phyloP scores from a whole-genome alignment of 2,329 filamentous ascomycete species.

The Lachnellula occidentalis region DNA sequence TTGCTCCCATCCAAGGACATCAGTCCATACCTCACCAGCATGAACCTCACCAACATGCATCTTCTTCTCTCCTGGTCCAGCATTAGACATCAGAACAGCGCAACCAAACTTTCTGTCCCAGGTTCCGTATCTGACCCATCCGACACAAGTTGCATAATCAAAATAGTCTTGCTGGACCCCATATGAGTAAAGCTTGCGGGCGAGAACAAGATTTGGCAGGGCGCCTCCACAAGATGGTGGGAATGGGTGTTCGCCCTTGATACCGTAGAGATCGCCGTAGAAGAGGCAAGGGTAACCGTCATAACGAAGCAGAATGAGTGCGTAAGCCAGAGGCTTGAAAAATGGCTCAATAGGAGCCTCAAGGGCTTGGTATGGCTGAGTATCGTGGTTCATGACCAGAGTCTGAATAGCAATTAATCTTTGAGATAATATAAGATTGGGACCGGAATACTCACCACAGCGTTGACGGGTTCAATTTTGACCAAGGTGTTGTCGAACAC shows the following conservation, averaged over 20 bases:
- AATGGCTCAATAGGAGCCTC: slow-evolving; percentile 56
- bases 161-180: slow-evolving; percentile 61
- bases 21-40: slow-evolving; percentile 57
- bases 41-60: slow-evolving; percentile 59
- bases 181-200: slow-evolving; percentile 61
- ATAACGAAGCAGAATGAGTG: slow-evolving; percentile 61
- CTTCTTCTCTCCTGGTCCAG: slow-evolving; percentile 42
- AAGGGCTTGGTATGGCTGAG: slow-evolving; percentile 57
- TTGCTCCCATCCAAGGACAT: slow-evolving; percentile 51
- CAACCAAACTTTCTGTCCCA: slow-evolving; percentile 44
- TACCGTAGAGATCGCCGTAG: slow-evolving; percentile 65
- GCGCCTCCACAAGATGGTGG: slow-evolving; percentile 47
- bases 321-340: slow-evolving; percentile 68
- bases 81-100: slow-evolving; percentile 53
- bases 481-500: slow-evolving; percentile 60
- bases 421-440: neutral
- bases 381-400: slow-evolving; percentile 69
- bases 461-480: slow-evolving; percentile 44
- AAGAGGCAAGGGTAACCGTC: slow-evolving; percentile 63
- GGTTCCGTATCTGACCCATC: slow-evolving; percentile 48
- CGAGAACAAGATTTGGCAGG: slow-evolving; percentile 54
- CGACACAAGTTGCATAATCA: slow-evolving; percentile 54
- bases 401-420: slow-evolving; percentile 38
- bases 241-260: slow-evolving; percentile 41
- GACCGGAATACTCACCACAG: slow-evolving; percentile 43